phyloP scores from a whole-genome alignment of 2,329 filamentous ascomycete genomes.

The Purpureocillium lavendulum region DNA sequence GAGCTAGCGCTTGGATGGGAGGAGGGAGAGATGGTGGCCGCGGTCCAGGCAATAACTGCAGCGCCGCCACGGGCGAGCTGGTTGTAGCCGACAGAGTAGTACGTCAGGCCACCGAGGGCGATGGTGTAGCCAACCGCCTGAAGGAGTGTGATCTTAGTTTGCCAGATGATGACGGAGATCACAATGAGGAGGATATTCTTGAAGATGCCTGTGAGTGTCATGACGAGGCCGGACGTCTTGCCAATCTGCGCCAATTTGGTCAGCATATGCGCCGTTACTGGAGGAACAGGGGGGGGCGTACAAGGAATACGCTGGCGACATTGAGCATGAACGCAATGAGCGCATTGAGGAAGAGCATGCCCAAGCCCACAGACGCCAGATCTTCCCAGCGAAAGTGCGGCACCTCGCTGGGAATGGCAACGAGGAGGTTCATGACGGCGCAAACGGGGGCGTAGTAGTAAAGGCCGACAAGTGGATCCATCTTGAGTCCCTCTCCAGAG shows the following conservation, averaged over 20 bases:
- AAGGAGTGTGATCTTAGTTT: conserved; percentile 58
- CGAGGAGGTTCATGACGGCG: conserved; percentile 68
- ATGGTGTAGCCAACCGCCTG: conserved; percentile 74
- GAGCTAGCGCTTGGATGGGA: conserved; percentile 4
- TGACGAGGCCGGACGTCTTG: conserved; percentile 77
- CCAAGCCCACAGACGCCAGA: conserved; percentile 55
- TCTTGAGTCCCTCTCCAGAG: conserved; percentile 67
- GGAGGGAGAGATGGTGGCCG: conserved; percentile 12
- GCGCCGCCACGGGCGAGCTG: conserved; percentile 17
- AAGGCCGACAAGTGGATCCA: conserved; percentile 80
- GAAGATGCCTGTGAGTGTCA: conserved; percentile 78
- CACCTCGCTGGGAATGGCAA: conserved; percentile 62
- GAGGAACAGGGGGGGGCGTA: conserved; percentile 33
- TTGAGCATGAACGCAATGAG: conserved; percentile 72
- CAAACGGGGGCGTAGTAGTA: conserved; percentile 89
- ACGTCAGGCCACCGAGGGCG: conserved; percentile 45
- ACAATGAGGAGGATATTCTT: conserved; percentile 81
- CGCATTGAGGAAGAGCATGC: conserved; percentile 65
- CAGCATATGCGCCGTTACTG: neutral
- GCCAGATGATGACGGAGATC: conserved; percentile 70
- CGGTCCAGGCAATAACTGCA: conserved; percentile 14
- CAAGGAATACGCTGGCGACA: conserved; percentile 77
- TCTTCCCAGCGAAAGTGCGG: conserved; percentile 58
- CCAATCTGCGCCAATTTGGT: conserved; percentile 52
- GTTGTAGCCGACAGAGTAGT: conserved; percentile 38